Evolutionary conservation across 2,329 filamentous ascomycete genomes (phyloP).

Genomic region (Passalora sequoiae): DNA sequence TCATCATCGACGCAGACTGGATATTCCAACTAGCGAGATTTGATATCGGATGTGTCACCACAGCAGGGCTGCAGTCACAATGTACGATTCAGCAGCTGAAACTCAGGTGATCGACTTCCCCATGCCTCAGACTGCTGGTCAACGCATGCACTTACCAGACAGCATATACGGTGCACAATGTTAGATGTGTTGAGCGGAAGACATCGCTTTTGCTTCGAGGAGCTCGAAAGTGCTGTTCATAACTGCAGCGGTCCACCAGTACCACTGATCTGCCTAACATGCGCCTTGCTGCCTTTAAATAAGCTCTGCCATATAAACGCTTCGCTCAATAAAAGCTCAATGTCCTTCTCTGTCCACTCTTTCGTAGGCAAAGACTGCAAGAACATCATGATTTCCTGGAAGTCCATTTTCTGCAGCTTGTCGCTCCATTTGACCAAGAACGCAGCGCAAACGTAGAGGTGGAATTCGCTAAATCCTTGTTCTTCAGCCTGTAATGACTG

Average conservation of each 20-base stretch:
- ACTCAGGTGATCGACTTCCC: too few species aligned
- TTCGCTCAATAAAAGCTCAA: constrained; percentile 89
- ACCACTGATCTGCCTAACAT: constrained; percentile 49
- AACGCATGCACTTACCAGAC: too few species aligned
- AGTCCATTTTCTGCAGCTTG: constrained; percentile 93
- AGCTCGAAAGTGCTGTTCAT: too few species aligned
- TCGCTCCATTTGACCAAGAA: constrained; percentile 98
- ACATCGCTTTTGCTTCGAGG: too few species aligned
- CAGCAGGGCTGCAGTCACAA: too few species aligned
- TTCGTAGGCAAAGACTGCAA: constrained; percentile 88
- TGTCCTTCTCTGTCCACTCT: constrained; percentile 96
- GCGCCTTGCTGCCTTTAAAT: constrained; percentile 89
- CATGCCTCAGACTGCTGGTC: too few species aligned
- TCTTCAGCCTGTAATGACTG: constrained; percentile 92
- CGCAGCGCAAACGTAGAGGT: constrained; percentile 95
- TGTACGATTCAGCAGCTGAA: too few species aligned
- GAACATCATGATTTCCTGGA: constrained; percentile 99
- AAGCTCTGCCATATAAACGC: constrained; percentile 98
- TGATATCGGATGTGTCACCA: too few species aligned
- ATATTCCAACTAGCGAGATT: too few species aligned
- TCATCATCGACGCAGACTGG: too few species aligned
- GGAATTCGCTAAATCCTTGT: constrained; percentile 96
- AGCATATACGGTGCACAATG: too few species aligned
- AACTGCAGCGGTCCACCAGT: constrained; percentile 17
- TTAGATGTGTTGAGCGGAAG: too few species aligned